These are phyloP conservation scores for Fusarium chaquense DNA, from an alignment of 2,329 filamentous ascomycete species.

Conservation along the genomic window DNA sequence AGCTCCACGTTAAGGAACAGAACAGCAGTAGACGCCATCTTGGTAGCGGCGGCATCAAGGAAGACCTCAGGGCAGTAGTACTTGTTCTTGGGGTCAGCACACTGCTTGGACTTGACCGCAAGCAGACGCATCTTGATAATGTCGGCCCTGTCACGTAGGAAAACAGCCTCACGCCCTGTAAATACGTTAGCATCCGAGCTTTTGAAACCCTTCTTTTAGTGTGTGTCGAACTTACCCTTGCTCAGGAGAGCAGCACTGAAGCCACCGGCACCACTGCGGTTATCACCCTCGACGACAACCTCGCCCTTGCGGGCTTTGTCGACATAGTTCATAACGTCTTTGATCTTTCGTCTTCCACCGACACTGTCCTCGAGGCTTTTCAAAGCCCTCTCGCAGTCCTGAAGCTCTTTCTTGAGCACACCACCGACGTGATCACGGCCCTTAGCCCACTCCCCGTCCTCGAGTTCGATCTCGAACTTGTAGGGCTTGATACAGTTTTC, in stretches of 20 bases:
- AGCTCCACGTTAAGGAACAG: conserved; percentile 98
- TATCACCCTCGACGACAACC: conserved; percentile 84
- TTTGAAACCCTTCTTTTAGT: neutral
- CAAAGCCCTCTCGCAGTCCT: conserved; percentile 83
- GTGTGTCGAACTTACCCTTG: conserved; percentile 70
- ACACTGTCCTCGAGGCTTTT: conserved; percentile 81
- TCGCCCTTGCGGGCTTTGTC: conserved; percentile 91
- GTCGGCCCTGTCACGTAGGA: conserved; percentile 90
- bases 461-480: conserved; percentile 97
- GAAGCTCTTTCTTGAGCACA: conserved; percentile 88
- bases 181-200: conserved; percentile 43
- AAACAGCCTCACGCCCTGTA: conserved; percentile 88
- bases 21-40: conserved; percentile 93
- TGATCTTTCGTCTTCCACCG: conserved; percentile 85
- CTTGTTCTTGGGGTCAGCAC: conserved; percentile 85
- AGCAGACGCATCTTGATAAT: conserved; percentile 90
- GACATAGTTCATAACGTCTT: conserved; percentile 90
- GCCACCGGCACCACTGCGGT: conserved; percentile 86
- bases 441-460: conserved; percentile 87
- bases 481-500: conserved; percentile 99
- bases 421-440: conserved; percentile 84
- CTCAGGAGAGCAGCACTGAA: conserved; percentile 89
- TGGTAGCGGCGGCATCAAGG: conserved; percentile 95
- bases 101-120: conserved; percentile 92
- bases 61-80: conserved; percentile 98